Evolutionary conservation across 495 filamentous ascomycete species (phyloP).

Genomic region (Aspergillus taichungensis): DNA sequence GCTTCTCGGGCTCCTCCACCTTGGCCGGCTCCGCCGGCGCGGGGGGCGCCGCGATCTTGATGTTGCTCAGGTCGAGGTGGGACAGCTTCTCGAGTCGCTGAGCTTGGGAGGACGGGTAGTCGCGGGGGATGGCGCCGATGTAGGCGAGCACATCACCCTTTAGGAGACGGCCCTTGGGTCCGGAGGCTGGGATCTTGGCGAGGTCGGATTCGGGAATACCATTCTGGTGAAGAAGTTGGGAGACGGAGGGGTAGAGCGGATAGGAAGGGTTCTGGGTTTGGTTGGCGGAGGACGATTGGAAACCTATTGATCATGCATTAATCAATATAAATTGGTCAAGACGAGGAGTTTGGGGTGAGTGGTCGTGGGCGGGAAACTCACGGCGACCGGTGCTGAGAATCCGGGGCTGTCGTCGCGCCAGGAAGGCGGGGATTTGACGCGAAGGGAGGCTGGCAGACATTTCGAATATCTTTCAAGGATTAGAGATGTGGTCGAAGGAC

Average conservation of each 20-base stretch:
- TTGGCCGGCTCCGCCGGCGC: conserved; percentile 34
- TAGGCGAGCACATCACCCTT: conserved; percentile 95
- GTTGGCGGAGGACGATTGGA: conserved; percentile 29
- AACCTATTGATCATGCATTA: conserved; percentile 12
- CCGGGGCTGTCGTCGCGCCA: conserved; percentile 32
- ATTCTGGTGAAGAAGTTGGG: conserved; percentile 68
- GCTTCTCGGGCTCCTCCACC: conserved; percentile 27
- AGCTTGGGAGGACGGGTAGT: conserved; percentile 61
- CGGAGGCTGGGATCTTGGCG: conserved; percentile 74
- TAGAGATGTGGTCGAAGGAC: conserved; percentile 2
- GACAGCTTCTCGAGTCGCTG: conserved; percentile 60
- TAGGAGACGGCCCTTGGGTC: conserved; percentile 80
- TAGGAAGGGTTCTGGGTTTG: conserved; percentile 60
- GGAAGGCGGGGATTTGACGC: conserved; percentile 29
- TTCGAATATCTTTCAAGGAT: conserved; percentile 7
- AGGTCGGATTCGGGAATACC: conserved; percentile 61
- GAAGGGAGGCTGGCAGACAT: conserved; percentile 33
- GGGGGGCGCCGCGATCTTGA: conserved; percentile 66
- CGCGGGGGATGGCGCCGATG: conserved; percentile 62
- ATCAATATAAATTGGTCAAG: not conserved
- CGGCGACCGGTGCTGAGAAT: conserved; percentile 26
- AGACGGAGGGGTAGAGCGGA: conserved; percentile 80
- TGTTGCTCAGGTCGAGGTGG: conserved; percentile 89
- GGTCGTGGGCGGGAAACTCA: conserved; percentile 22
- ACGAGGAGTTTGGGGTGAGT: not conserved